Percentiles rank a stretch among this genome's conserved stretches.
Evolutionary conservation across 2,329 filamentous ascomycete genomes (phyloP).

Genomic region (Neonectria ditissima): DNA sequence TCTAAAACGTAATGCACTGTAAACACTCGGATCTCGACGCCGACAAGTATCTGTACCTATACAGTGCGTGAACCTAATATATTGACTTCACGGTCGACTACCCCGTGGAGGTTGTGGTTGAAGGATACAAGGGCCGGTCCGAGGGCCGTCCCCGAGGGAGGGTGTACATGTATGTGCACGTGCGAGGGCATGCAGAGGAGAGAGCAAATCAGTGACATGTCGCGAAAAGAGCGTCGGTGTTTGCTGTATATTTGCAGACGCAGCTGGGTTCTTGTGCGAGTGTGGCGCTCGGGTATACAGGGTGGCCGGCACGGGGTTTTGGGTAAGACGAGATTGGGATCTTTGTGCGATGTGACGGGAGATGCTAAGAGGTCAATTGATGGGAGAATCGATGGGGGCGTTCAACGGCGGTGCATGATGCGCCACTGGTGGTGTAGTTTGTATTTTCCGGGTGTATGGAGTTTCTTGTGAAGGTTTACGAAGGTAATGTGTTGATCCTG

Average conservation of each 20-base stretch:
- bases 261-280: background rate
- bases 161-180: background rate
- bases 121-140: background rate
- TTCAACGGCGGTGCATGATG: constrained; percentile 9
- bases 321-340: background rate
- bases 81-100: background rate
- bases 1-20: background rate
- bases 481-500: background rate
- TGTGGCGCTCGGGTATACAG: background rate
- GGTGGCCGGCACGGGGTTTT: background rate
- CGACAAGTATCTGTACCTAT: background rate
- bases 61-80: background rate
- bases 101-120: background rate
- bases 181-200: background rate
- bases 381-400: too few relatives aligned
- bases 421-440: background rate
- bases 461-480: background rate
- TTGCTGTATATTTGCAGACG: background rate
- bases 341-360: constrained; percentile 9
- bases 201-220: background rate
- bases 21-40: background rate
- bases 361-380: background rate
- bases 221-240: background rate
- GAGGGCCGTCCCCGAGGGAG: background rate
- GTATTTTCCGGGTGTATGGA: background rate